Evolutionary conservation across 768 basidiomycete species (phyloP), one percentile per base, ranked within the genome.

Genomic region (Boletellus ananiceps): DNA sequence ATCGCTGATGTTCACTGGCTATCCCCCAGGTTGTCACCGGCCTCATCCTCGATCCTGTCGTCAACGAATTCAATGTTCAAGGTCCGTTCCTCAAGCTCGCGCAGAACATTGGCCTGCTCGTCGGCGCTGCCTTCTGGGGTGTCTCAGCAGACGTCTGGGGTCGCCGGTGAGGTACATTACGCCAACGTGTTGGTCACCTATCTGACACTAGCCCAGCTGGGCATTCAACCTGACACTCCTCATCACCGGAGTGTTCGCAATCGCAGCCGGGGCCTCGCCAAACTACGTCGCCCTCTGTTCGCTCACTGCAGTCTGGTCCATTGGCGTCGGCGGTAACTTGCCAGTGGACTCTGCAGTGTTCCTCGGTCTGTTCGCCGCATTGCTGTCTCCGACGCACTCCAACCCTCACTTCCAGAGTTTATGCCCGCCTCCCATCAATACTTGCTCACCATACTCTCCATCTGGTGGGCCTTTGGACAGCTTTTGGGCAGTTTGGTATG

Each of bases 401-500:
- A 40, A 56, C n/a, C 4, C 15, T 41, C 14, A 1, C 11, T 41
- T 4, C 27, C 47, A 83, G 84, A 89, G 57, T 86, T 86, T 58
- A 61, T 86, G 0, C 87, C 87, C 0, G 77, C 78, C 2, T 78
- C 80, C 1, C 84, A 88, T 52, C 88, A 89, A 58, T 88, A 86
- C 58, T 72, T 90, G 4, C 70, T 89, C 31, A 88, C 86, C 0
- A 69, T 88, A 13, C 73, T 89, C 15, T 86, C 86, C 0, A 78
- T 88, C 33, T 89, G 84, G 83, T 90, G 88, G 88, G 82, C 84
- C 5, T 72, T 88, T 31, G 86, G 86, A 2, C 87, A 88, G 61
- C 74, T 88, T 0, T 60, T 84, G 41, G 83, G 80, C 15, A 77
- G 74, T 55, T 57, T 77, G 43, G 75, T 75, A 36, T n/a, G 67